phyloP scores from a whole-genome alignment of 2,329 filamentous ascomycete species.

The Fusarium ramigenum region DNA sequence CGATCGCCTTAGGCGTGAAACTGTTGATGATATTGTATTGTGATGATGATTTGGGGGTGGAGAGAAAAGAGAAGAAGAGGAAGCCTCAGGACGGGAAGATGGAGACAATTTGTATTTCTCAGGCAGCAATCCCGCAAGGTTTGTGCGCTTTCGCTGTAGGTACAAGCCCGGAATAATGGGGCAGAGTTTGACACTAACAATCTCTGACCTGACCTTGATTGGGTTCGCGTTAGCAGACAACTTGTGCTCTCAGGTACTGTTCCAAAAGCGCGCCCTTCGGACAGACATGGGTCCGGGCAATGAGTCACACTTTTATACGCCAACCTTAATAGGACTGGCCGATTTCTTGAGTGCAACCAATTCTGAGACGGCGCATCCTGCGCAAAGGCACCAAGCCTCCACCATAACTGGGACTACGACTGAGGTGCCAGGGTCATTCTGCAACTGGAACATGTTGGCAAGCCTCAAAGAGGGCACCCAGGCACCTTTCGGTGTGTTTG shows the following conservation, averaged over 20 bases:
- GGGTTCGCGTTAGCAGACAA: slow-evolving; percentile 13
- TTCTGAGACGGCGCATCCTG: slow-evolving; percentile 38
- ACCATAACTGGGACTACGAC: slow-evolving; percentile 13
- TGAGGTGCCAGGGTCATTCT: not conserved
- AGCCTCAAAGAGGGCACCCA: not conserved
- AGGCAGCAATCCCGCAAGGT: slow-evolving; percentile 53
- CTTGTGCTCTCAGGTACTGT: slow-evolving; percentile 27
- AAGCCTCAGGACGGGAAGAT: slow-evolving; percentile 40
- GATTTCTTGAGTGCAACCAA: slow-evolving; percentile 34
- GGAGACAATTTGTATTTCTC: slow-evolving; percentile 56
- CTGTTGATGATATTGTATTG: slow-evolving; percentile 43
- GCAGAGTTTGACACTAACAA: slow-evolving; percentile 28
- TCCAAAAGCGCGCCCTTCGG: slow-evolving; percentile 36
- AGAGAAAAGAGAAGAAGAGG: slow-evolving; percentile 48
- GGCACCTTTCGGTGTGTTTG: not conserved
- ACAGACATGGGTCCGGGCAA: slow-evolving; percentile 43
- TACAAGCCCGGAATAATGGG: slow-evolving; percentile 38
- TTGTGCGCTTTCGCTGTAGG: slow-evolving; percentile 24
- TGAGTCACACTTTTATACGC: slow-evolving; percentile 49
- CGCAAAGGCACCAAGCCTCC: slow-evolving; percentile 28
- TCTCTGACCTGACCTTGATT: not conserved
- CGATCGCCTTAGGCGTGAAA: slow-evolving; percentile 51
- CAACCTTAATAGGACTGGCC: slow-evolving; percentile 45
- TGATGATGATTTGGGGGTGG: slow-evolving; percentile 47
- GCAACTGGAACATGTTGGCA: not conserved